Base-by-base conservation (phyloP, 2,329 filamentous ascomycete genomes). In the Cladobotryum mycophilum region DNA sequence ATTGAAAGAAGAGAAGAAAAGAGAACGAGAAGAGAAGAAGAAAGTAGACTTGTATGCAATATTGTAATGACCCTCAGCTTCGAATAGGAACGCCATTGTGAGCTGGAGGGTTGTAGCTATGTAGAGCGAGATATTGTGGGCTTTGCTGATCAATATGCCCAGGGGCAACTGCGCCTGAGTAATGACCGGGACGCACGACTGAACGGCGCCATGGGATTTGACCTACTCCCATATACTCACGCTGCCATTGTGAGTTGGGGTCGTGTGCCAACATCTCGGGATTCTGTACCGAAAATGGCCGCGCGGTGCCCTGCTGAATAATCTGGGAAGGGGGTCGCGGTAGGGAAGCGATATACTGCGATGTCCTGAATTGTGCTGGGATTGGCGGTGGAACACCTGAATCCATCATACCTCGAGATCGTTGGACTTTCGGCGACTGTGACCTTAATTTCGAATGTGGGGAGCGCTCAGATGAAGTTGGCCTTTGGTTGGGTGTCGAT, bases 31-130 rank as follows among this genome's bases (percentile, higher is more conserved):
- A 37, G 30, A 36, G 11, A 12, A 22, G 22, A 12, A 22, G 18
- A 22, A 22, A 42, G 15, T 15, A 42, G 17, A 13, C 25, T 4
- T 36, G 45, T 11, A 12, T 5, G 20, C 15, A n/a, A 25, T 22
- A 41, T 45, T 9, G 4, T 15, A 6, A 43, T 34, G 15, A 41
- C 6, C 11, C 25, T 30, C 25, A 79, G n/a, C 75, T 72, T 76
- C 78, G 80, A n/a, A 81, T 79, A 0, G 77, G 78, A 3, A 68
- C 72, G 35, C 75, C 70, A 25, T 71, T 71, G 57, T 82, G 81
- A 5, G 78, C 76, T 5, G 78, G 78, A 4, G 78, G 79, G 59
- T 80, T 79, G 57, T 81, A 80, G 63, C 77, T 81, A 63, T 81
- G 79, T 8, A 81, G 65, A 11, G 81, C 68, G 1, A 78, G 74